phyloP scores from a whole-genome alignment of 306 rosid genomes.

The Nissolia schottii region DNA sequence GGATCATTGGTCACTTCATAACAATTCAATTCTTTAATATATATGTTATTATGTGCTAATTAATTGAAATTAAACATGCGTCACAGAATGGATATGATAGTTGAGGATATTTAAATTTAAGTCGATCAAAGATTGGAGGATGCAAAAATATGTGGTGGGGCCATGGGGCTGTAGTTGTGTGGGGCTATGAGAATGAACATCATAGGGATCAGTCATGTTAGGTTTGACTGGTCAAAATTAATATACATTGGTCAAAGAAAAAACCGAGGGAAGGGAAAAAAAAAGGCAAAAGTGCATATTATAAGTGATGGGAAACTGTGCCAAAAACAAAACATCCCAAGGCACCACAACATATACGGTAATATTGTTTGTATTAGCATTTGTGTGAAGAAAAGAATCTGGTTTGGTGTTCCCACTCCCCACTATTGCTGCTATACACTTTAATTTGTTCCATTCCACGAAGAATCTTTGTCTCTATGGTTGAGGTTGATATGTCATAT shows the following conservation, averaged over 20 bases:
- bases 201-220: constrained; percentile 57
- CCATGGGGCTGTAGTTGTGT: constrained; percentile 35
- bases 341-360: constrained; percentile 27
- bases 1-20: too few relatives aligned
- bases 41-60: background rate
- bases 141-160: constrained; percentile 41
- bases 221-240: constrained; percentile 68
- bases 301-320: constrained; percentile 46
- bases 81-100: background rate
- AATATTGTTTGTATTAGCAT: constrained; percentile 31
- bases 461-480: constrained; percentile 41
- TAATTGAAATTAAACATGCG: constrained; percentile 17
- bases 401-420: constrained; percentile 31
- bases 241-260: constrained; percentile 49
- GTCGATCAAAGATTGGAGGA: constrained; percentile 21
- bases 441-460: constrained; percentile 17
- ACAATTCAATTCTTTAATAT: too few relatives aligned
- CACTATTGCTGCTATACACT: too few relatives aligned
- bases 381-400: constrained; percentile 60
- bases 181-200: constrained; percentile 47
- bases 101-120: background rate
- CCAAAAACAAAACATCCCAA: constrained; percentile 31
- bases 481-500: constrained; percentile 26
- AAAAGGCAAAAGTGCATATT: constrained; percentile 20
- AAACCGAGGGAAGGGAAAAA: constrained; percentile 3